Conservation (phyloP, 1,284 basidiomycete genomes). For the Malassezia brasiliensis region DNA sequence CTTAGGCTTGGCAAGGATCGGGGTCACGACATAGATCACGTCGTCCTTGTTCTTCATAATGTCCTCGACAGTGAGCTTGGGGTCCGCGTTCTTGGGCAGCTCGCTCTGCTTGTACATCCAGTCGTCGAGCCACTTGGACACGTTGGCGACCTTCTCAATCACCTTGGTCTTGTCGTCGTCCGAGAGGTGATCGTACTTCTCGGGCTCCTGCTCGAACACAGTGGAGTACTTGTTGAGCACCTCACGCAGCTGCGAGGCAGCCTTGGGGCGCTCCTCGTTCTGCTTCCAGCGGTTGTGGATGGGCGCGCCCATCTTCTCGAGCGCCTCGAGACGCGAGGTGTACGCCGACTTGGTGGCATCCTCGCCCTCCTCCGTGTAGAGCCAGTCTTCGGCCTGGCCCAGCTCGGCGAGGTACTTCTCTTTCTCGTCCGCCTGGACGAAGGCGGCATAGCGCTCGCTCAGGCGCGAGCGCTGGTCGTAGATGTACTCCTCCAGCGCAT, state of each 20-base stretch:
- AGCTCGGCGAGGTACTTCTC: conserved; percentile 38
- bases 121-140: conserved; percentile 45
- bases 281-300: conserved; percentile 38
- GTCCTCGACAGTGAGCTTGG: conserved; percentile 39
- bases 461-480: conserved; percentile 47
- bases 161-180: conserved; percentile 48
- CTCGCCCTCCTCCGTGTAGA: conserved; percentile 47
- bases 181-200: conserved; percentile 42
- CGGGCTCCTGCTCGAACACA: conserved; percentile 40
- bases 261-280: conserved; percentile 42
- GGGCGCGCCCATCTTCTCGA: conserved; percentile 43
- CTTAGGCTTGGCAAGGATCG: conserved; percentile 42
- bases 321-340: conserved; percentile 34
- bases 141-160: conserved; percentile 43
- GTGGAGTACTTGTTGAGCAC: conserved; percentile 43
- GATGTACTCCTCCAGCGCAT: conserved; percentile 47
- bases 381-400: conserved; percentile 44
- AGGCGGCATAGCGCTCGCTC: conserved; percentile 40
- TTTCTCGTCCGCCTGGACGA: conserved; percentile 43
- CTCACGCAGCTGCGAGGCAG: conserved; percentile 40
- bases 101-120: conserved; percentile 44
- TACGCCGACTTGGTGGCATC: conserved; percentile 45
- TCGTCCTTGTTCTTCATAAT: conserved; percentile 47
- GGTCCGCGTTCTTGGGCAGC: conserved; percentile 45
- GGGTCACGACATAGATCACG: conserved; percentile 37